A percentile compares a stretch with the other conserved stretches of the same genome.
These are phyloP conservation scores for Verticillium nubilum DNA, from an alignment of 2,329 filamentous ascomycete genomes.

Conservation along the genomic window DNA sequence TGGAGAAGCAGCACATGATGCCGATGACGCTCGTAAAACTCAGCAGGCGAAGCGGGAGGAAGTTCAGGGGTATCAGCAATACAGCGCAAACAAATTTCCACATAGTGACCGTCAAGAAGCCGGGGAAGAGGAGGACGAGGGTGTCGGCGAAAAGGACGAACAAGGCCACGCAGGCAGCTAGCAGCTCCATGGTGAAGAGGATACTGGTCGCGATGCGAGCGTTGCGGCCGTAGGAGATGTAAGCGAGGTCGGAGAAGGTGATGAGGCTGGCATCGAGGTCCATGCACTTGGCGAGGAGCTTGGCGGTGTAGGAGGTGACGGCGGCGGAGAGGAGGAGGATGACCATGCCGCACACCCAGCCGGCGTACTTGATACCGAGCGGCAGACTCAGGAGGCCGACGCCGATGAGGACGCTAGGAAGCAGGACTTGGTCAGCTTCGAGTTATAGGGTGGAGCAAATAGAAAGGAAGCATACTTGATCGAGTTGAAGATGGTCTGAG, in stretches of 20 bases:
- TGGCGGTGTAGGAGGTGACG: conserved; percentile 81
- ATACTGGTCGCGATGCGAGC: conserved; percentile 79
- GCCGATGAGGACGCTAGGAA: conserved; percentile 67
- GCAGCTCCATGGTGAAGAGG: conserved; percentile 80
- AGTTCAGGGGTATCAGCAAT: conserved; percentile 75
- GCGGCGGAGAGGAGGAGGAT: conserved; percentile 70
- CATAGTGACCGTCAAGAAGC: conserved; percentile 53
- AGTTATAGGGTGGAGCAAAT: neutral
- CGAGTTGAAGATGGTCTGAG: conserved; percentile 94
- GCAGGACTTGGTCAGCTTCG: conserved; percentile 7
- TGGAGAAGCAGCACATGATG: conserved; percentile 84
- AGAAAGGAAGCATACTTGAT: conserved; percentile 55
- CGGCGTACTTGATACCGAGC: conserved; percentile 79
- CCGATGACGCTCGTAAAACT: conserved; percentile 85
- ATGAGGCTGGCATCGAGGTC: conserved; percentile 80
- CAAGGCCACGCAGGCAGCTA: conserved; percentile 84
- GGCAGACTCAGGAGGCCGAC: conserved; percentile 86
- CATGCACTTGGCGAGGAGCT: conserved; percentile 80
- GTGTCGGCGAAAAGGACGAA: conserved; percentile 93
- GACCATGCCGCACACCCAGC: conserved; percentile 77
- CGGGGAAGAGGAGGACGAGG: conserved; percentile 71
- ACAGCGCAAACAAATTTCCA: conserved; percentile 86
- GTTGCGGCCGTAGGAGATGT: conserved; percentile 78
- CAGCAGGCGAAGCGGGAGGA: conserved; percentile 74
- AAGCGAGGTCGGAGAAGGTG: conserved; percentile 91